Conservation (phyloP, 352 stramenopile genomes). For the Phytophthora melonis region DNA sequence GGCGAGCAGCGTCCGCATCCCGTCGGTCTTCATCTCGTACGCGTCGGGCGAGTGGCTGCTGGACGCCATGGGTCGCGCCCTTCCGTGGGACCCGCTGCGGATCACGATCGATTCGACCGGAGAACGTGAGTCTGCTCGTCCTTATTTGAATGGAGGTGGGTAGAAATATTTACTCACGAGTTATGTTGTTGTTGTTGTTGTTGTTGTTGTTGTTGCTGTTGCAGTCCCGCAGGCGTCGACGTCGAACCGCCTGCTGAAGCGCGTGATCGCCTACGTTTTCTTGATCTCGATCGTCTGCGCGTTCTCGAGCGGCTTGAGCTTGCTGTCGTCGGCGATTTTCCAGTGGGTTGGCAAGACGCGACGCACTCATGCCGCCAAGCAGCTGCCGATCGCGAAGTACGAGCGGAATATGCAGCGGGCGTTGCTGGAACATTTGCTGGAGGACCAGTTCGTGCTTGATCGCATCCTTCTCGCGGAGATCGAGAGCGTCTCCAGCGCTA, state of each 20-base stretch:
- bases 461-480: slow-evolving; percentile 52
- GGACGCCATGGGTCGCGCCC: slow-evolving; percentile 39
- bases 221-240: slow-evolving; percentile 64
- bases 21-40: slow-evolving; percentile 80
- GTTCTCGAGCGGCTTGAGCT: slow-evolving; percentile 78
- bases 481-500: slow-evolving; percentile 28
- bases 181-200: no score
- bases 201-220: neutral
- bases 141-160: no score
- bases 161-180: neutral
- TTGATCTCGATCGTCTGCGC: slow-evolving; percentile 82
- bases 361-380: slow-evolving; percentile 61
- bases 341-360: slow-evolving; percentile 67
- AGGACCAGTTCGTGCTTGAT: slow-evolving; percentile 60
- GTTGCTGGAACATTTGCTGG: slow-evolving; percentile 55
- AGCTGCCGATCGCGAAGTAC: slow-evolving; percentile 68
- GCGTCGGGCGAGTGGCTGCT: slow-evolving; percentile 68
- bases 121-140: slow-evolving; percentile 51
- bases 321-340: slow-evolving; percentile 75
- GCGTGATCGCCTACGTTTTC: slow-evolving; percentile 78
- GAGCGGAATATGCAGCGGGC: slow-evolving; percentile 56
- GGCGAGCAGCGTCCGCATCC: slow-evolving; percentile 66
- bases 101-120: slow-evolving; percentile 67
- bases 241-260: slow-evolving; percentile 72
- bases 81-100: slow-evolving; percentile 64